phyloP scores from a whole-genome alignment of 1,139 yeast species.

The Candida gigantensis region DNA sequence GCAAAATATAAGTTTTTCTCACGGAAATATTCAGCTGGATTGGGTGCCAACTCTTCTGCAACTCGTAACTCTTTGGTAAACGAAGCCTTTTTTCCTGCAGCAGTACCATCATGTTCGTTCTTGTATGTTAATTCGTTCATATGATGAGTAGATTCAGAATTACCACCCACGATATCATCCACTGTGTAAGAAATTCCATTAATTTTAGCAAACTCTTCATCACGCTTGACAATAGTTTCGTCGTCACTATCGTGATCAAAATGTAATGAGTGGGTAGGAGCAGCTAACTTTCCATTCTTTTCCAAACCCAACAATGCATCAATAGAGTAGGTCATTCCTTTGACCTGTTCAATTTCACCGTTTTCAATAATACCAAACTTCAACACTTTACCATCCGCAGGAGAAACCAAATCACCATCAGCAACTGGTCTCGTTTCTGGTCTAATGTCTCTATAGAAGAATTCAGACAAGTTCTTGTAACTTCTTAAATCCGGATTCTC shows the following conservation, averaged over 20 bases:
- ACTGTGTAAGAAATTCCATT: constrained; percentile 75
- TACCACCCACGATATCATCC: constrained; percentile 66
- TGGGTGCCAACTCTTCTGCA: constrained; percentile 44
- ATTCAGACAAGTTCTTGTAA: constrained; percentile 82
- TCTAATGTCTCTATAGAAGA: constrained; percentile 80
- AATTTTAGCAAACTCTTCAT: constrained; percentile 74
- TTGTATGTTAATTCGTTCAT: constrained; percentile 49
- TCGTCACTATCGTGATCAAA: constrained; percentile 46
- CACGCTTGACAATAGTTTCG: constrained; percentile 49
- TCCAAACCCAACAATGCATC: constrained; percentile 84
- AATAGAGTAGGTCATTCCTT: constrained; percentile 91
- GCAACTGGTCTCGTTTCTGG: constrained; percentile 83
- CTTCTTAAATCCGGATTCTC: constrained; percentile 75
- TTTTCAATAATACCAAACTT: constrained; percentile 81
- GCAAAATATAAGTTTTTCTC: constrained; percentile 77
- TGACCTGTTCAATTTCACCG: constrained; percentile 93
- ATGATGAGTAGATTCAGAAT: constrained; percentile 30
- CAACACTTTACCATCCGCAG: constrained; percentile 90
- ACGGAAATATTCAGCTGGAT: constrained; percentile 30
- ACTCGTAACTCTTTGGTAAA: constrained; percentile 43
- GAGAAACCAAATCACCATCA: constrained; percentile 71
- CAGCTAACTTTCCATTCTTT: constrained; percentile 49
- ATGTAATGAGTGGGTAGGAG: constrained; percentile 58
- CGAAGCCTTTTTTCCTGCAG: constrained; percentile 33
- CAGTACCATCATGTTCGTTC: constrained; percentile 61